Conservation (phyloP, 2,329 filamentous ascomycete genomes). For the Microthyrium microscopicum region DNA sequence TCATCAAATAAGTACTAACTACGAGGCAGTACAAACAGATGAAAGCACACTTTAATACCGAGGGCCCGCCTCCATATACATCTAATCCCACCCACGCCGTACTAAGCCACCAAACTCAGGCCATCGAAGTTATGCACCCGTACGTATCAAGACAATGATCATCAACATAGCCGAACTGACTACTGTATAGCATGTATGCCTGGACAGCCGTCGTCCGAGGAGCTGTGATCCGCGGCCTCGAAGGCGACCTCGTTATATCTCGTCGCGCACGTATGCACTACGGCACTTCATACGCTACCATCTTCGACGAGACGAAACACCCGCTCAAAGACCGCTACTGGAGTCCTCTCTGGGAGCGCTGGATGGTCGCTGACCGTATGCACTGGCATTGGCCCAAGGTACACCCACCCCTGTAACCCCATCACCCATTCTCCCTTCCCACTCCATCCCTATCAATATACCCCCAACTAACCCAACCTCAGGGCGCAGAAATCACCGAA, state of each 20-base stretch:
- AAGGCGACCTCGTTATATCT: slow-evolving; percentile 65
- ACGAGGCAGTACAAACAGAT: slow-evolving; percentile 56
- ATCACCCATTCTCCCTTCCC: slow-evolving; percentile 2
- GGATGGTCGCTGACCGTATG: slow-evolving; percentile 74
- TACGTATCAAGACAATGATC: slow-evolving; percentile 1
- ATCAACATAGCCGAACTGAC: not conserved
- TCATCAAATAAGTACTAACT: slow-evolving; percentile 32
- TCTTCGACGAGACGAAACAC: slow-evolving; percentile 62
- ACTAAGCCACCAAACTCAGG: slow-evolving; percentile 32
- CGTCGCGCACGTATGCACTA: slow-evolving; percentile 61
- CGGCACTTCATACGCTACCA: slow-evolving; percentile 65
- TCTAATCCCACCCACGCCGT: slow-evolving; percentile 52
- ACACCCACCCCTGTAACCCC: slow-evolving; percentile 12
- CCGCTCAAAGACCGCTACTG: slow-evolving; percentile 59
- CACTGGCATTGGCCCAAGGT: slow-evolving; percentile 74
- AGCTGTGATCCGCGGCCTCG: slow-evolving; percentile 56
- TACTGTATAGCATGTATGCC: slow-evolving; percentile 40
- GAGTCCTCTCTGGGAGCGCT: slow-evolving; percentile 64
- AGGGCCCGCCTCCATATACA: slow-evolving; percentile 40
- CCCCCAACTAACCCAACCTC: slow-evolving; percentile 2
- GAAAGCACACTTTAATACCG: slow-evolving; percentile 47
- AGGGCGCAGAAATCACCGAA: slow-evolving; percentile 63
- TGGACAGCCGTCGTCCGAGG: slow-evolving; percentile 70
- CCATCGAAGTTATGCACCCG: slow-evolving; percentile 66
- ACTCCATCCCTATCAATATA: slow-evolving; percentile 4